Conservation (phyloP, 805 yeast genomes). For the Candida gorgasii region DNA sequence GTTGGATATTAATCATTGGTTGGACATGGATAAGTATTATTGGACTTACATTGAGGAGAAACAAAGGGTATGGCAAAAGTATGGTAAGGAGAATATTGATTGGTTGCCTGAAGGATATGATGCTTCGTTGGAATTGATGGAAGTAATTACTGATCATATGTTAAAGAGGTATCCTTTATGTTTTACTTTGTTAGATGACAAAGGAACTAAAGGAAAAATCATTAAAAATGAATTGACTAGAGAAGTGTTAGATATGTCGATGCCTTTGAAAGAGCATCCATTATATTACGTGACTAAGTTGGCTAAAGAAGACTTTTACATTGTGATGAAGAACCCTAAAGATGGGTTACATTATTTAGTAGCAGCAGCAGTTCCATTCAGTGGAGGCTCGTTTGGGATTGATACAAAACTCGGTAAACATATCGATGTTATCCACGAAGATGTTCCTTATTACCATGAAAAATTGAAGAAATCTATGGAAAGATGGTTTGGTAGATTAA, state of each 20-base stretch:
- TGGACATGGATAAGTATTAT: constrained; percentile 78
- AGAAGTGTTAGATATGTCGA: constrained; percentile 59
- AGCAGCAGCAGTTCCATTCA: constrained; percentile 79
- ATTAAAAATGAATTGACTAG: constrained; percentile 62
- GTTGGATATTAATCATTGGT: constrained; percentile 73
- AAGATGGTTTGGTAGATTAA: constrained; percentile 65
- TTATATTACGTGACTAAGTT: constrained; percentile 60
- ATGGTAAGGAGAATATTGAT: constrained; percentile 63
- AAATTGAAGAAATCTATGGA: constrained; percentile 72
- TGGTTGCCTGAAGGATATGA: constrained; percentile 67
- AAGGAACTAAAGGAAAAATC: constrained; percentile 48
- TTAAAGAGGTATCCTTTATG: constrained; percentile 60
- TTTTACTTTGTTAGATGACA: constrained; percentile 47
- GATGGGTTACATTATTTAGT: constrained; percentile 60
- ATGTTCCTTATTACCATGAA: constrained; percentile 68
- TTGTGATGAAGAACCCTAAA: constrained; percentile 56
- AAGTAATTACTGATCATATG: constrained; percentile 60
- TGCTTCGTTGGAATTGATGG: constrained; percentile 64
- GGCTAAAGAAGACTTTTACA: constrained; percentile 76
- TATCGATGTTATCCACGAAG: constrained; percentile 63
- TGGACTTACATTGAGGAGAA: constrained; percentile 66
- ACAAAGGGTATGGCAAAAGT: constrained; percentile 53
- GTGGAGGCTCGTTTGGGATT: constrained; percentile 75
- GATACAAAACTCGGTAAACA: constrained; percentile 58
- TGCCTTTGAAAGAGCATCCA: constrained; percentile 65